A percentile compares a stretch with the other conserved stretches of the same genome.
These are phyloP conservation scores for Maudiozyma humilis DNA, from an alignment of 1,139 yeast genomes.

Conservation along the genomic window DNA sequence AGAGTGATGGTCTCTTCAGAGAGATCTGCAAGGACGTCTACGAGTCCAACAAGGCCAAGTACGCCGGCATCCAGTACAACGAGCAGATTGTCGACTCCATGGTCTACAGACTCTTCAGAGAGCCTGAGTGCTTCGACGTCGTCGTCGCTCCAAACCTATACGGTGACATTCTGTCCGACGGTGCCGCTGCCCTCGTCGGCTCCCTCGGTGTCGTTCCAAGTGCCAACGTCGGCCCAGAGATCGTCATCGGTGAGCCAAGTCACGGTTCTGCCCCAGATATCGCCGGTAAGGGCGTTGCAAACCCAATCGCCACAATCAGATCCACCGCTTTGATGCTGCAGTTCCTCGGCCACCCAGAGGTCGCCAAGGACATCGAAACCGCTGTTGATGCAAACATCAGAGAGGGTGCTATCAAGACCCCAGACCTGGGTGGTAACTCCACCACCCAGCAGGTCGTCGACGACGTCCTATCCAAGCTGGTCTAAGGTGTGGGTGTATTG, in stretches of 20 bases:
- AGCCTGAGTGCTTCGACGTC: constrained; percentile 93
- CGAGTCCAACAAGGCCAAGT: constrained; percentile 53
- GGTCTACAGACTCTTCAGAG: constrained; percentile 98
- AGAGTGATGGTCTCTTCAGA: constrained; percentile 91
- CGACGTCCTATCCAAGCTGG: constrained; percentile 45
- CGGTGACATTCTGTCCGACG: constrained; percentile 95
- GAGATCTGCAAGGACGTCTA: constrained; percentile 78
- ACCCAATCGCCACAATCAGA: constrained; percentile 96
- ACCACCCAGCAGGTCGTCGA: constrained; percentile 79
- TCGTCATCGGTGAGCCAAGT: constrained; percentile 98
- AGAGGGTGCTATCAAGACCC: constrained; percentile 77
- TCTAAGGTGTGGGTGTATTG: background rate
- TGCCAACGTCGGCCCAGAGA: constrained; percentile 92
- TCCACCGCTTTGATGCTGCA: constrained; percentile 96
- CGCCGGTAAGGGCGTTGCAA: constrained; percentile 88
- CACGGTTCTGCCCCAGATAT: constrained; percentile 99
- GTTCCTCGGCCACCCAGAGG: constrained; percentile 82
- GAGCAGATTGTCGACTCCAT: constrained; percentile 98
- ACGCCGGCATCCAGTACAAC: constrained; percentile 54
- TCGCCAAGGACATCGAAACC: constrained; percentile 84
- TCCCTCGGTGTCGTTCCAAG: constrained; percentile 97
- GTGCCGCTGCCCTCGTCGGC: constrained; percentile 98
- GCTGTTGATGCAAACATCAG: constrained; percentile 91
- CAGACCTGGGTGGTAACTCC: constrained; percentile 88
- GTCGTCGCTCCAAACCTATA: constrained; percentile 97